Base-by-base conservation (phyloP, 2,329 filamentous ascomycete species). In the Claviceps africana region DNA sequence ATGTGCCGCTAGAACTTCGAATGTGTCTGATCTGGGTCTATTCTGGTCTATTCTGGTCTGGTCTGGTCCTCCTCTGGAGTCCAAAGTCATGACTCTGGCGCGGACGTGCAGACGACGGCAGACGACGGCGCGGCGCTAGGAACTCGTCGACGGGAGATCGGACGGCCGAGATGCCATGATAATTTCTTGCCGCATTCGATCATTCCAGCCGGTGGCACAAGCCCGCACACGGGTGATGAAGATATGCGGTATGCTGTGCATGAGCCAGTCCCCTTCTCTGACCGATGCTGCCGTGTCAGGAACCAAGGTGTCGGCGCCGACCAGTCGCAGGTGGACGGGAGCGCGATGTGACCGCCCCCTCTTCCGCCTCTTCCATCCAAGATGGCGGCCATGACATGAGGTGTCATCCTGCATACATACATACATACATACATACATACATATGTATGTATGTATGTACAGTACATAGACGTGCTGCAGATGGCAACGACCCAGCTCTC, bases 261-360 rank as follows among this genome's bases (percentile, higher is more conserved):
- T 47, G 9, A 46, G 44, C 44, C 44, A 28, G 22, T 19, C 8
- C 22, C 25, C 28, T 28, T 46, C 44, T 46, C 44, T 47, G 50
- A 52, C 50, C 50, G 50, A 43, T 35, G 39, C 48, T 50, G 48
- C 40, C 42, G 48, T 50, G 48, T 35, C 47, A 42, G 19, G 28
- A n/a, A 25, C 47, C 30, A 45, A 35, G 46, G 21, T 47, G 46
- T 25, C 35, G 28, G 31, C 21, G 46, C 46, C 15, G 45, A n/a
- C 45, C 45, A 47, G 45, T 47, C 22, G 22, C 47, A 30, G 30
- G 6, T 9, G 5, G 10, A 30, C 7, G 44, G n/a, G 22, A 28
- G 42, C 5, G 21, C 8, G 42, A 28, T 44, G 42, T 4, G 31
- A 33, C 31, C 31, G 11, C 2, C 8, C 42, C 42, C 21, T 44